Percentiles rank a stretch among this genome's conserved stretches.
Conservation (phyloP, 2,329 filamentous ascomycete species). For the Pyricularia pennisetigena region DNA sequence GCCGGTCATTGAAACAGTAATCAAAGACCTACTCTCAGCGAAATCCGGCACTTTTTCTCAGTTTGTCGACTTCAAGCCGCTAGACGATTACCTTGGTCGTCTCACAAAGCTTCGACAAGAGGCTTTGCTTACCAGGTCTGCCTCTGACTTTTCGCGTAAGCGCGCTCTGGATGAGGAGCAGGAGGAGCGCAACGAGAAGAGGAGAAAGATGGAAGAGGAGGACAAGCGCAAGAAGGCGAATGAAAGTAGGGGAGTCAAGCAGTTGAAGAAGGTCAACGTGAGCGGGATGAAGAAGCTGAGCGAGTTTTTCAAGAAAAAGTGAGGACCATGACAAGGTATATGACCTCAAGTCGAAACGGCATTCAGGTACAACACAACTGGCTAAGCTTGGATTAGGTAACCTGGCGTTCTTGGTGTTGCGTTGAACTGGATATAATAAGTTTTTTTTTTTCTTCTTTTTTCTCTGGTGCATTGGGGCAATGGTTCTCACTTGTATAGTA, state of each 20-base stretch:
- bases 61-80: constrained; percentile 53
- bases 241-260: constrained; percentile 65
- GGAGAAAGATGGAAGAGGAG: constrained; percentile 77
- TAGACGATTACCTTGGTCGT: constrained; percentile 60
- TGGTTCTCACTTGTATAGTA: background rate
- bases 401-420: constrained; percentile 6
- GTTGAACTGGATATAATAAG: background rate
- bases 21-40: constrained; percentile 29
- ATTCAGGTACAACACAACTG: background rate
- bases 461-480: no score
- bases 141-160: constrained; percentile 64
- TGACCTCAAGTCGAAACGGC: background rate
- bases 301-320: constrained; percentile 76
- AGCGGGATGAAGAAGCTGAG: constrained; percentile 96
- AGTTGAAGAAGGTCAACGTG: constrained; percentile 83
- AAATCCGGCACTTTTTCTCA: constrained; percentile 16
- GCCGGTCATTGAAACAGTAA: constrained; percentile 25
- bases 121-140: constrained; percentile 56
- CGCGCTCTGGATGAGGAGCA: constrained; percentile 57
- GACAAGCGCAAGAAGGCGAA: constrained; percentile 72
- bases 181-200: constrained; percentile 65
- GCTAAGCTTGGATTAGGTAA: constrained; percentile 1
- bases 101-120: constrained; percentile 61
- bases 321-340: constrained; percentile 5
- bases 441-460: no score